phyloP scores from a whole-genome alignment of 768 basidiomycete genomes.

The Krasilnikovozyma curviuscula region DNA sequence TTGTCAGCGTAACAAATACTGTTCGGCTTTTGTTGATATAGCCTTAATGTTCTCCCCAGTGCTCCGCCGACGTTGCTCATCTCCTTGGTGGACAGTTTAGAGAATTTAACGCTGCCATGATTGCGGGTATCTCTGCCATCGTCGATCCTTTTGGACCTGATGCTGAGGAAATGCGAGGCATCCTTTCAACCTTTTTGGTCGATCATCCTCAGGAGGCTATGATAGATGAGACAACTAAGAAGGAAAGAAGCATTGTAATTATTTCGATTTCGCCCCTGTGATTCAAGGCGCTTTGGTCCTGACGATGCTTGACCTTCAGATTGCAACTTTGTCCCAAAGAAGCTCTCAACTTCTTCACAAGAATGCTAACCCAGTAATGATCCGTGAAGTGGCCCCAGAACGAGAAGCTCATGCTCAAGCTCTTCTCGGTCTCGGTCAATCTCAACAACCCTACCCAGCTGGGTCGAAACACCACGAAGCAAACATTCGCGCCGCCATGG shows the following conservation, averaged over 20 bases:
- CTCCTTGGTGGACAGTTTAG: conserved; percentile 10
- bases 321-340: conserved; percentile 8
- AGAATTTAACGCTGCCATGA: conserved; percentile 30
- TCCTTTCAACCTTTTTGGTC: conserved; percentile 56
- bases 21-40: too few species aligned
- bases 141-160: conserved; percentile 55
- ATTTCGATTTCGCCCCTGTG: neutral
- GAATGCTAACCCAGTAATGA: neutral
- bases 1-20: conserved; percentile 17
- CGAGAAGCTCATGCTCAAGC: conserved; percentile 4
- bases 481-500: too few species aligned
- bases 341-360: conserved; percentile 4
- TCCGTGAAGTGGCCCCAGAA: conserved; percentile 4
- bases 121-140: conserved; percentile 67
- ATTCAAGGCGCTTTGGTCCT: neutral
- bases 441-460: too few species aligned
- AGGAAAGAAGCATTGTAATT: conserved; percentile 11
- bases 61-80: conserved; percentile 2
- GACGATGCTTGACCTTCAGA: neutral
- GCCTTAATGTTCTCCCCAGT: neutral
- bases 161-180: conserved; percentile 51
- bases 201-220: conserved; percentile 37
- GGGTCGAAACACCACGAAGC: too few species aligned
- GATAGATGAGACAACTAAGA: conserved; percentile 22
- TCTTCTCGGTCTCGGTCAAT: conserved; percentile 9